Percentiles rank a stretch among this genome's conserved stretches.
Conservation (phyloP, 352 stramenopile genomes). For the Phytophthora sansomeana region DNA sequence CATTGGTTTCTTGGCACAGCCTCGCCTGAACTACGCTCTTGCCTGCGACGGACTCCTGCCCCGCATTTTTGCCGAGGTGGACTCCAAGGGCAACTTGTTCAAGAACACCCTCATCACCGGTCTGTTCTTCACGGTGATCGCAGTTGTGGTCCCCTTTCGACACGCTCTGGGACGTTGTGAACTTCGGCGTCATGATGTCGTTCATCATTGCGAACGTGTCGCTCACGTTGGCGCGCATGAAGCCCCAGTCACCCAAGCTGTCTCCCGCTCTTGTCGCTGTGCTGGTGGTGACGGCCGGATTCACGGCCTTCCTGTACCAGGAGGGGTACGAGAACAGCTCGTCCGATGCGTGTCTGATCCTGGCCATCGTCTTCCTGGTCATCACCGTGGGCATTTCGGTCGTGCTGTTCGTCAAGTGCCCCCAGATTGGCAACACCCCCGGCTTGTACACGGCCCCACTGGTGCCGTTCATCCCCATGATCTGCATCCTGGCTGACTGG, state of each 20-base stretch:
- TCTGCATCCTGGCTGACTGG: conserved; percentile 70
- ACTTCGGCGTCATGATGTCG: conserved; percentile 85
- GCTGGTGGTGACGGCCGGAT: conserved; percentile 46
- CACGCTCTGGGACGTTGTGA: conserved; percentile 88
- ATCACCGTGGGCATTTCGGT: conserved; percentile 44
- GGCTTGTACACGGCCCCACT: conserved; percentile 55
- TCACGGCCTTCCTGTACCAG: conserved; percentile 66
- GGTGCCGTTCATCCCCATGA: conserved; percentile 61
- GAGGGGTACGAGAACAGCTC: conserved; percentile 56
- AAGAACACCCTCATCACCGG: conserved; percentile 62
- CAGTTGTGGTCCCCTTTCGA: conserved; percentile 82
- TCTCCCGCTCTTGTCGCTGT: conserved; percentile 40
- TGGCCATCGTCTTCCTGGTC: conserved; percentile 58
- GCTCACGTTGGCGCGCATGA: conserved; percentile 68
- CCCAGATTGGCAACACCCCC: conserved; percentile 41
- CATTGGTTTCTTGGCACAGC: conserved; percentile 94
- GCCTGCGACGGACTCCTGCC: conserved; percentile 94
- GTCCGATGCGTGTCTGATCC: conserved; percentile 43
- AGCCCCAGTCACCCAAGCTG: conserved; percentile 54
- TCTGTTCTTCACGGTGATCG: conserved; percentile 71
- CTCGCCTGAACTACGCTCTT: conserved; percentile 93
- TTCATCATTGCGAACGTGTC: conserved; percentile 88
- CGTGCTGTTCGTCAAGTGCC: conserved; percentile 56
- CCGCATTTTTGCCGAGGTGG: conserved; percentile 84
- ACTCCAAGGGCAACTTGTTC: conserved; percentile 69